These are phyloP conservation scores for Crithidia expoeki DNA, from an alignment of 208 protist species.

Conservation along the genomic window DNA sequence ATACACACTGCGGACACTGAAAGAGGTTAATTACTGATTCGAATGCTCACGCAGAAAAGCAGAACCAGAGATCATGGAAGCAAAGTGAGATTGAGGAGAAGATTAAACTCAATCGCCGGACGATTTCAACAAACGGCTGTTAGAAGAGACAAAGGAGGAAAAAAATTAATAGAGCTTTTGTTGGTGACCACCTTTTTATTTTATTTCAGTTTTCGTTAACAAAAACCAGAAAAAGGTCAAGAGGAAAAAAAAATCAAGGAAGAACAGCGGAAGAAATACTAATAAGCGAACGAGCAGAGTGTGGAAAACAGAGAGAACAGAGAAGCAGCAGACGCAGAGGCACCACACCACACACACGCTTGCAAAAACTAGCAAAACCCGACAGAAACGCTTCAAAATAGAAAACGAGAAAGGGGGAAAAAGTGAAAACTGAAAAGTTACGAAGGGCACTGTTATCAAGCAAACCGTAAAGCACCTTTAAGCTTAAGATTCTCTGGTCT, in stretches of 20 bases:
- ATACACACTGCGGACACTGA: neutral
- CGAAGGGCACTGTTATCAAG: neutral
- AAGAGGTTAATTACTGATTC: neutral
- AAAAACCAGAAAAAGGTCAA: neutral
- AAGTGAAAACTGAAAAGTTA: neutral
- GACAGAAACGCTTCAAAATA: neutral
- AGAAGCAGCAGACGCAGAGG: neutral
- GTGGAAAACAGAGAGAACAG: neutral
- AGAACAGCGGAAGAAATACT: neutral
- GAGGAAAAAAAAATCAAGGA: neutral
- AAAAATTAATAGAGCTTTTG: neutral
- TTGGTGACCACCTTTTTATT: neutral
- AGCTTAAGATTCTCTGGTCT: too few species aligned
- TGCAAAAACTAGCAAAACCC: too few species aligned
- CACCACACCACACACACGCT: neutral
- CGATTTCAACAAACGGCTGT: neutral
- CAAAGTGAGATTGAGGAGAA: neutral
- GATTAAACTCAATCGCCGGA: slow-evolving; percentile 12
- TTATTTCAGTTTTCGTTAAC: neutral
- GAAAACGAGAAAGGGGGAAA: neutral
- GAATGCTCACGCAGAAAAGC: neutral
- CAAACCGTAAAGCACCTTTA: neutral
- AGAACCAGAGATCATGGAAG: neutral
- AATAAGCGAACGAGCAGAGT: neutral
- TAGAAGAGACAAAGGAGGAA: slow-evolving; percentile 3